These are phyloP conservation scores for Paramecium sonneborni DNA, from an alignment of 73 alveolate genomes.

Conservation along the genomic window DNA sequence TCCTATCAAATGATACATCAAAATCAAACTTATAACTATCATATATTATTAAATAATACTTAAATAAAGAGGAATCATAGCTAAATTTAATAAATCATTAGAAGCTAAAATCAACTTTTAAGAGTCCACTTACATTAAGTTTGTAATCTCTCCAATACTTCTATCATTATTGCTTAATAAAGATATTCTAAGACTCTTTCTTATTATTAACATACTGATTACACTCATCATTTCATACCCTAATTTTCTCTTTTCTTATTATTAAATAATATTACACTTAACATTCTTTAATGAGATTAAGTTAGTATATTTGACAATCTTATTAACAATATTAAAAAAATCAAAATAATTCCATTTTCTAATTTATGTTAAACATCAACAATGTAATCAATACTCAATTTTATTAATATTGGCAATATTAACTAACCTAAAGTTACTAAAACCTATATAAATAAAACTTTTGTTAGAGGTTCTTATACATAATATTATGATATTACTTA, in stretches of 20 bases:
- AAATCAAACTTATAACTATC: neutral
- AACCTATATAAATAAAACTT: neutral
- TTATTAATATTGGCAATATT: neutral
- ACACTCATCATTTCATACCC: constrained; percentile 15
- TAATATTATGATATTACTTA: neutral
- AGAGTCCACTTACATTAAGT: constrained; percentile 59
- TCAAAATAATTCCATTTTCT: neutral
- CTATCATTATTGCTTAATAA: neutral
- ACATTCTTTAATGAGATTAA: neutral
- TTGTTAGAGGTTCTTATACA: neutral
- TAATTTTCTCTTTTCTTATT: neutral
- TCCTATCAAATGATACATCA: constrained; percentile 50
- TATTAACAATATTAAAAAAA: neutral
- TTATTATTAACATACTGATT: neutral
- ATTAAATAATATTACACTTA: neutral
- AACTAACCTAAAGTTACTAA: neutral
- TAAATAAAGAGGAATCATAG: constrained; percentile 44
- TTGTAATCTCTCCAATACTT: constrained; percentile 41
- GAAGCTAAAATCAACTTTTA: neutral
- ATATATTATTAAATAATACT: neutral
- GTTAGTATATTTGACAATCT: neutral
- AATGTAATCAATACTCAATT: neutral
- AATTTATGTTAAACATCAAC: neutral
- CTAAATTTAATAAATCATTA: neutral
- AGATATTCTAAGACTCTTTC: neutral